Percentiles rank a stretch among this genome's conserved stretches.
Conservation (phyloP, 2,329 filamentous ascomycete species). For the Diaporthe velutina region DNA sequence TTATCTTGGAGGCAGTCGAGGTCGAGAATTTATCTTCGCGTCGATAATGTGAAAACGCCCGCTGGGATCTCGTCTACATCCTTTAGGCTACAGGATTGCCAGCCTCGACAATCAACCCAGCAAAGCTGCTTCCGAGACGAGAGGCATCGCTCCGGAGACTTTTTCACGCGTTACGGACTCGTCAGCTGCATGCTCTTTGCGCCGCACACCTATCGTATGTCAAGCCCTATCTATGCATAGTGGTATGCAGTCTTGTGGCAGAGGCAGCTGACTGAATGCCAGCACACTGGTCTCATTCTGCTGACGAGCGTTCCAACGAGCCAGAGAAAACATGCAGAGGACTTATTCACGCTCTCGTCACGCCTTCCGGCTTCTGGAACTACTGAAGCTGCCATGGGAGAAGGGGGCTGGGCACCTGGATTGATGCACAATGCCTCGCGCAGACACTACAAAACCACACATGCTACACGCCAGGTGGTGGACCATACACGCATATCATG, state of each 20-base stretch:
- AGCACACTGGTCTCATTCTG: neutral
- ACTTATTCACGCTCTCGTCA: neutral
- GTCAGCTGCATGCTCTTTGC: neutral
- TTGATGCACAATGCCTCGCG: neutral
- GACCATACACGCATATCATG: neutral
- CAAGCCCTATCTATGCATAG: neutral
- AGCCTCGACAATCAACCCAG: neutral
- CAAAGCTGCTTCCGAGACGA: neutral
- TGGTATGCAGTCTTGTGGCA: neutral
- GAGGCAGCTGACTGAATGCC: neutral
- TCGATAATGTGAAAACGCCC: neutral
- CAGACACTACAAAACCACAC: neutral
- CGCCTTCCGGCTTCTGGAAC: neutral
- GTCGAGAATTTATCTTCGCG: neutral
- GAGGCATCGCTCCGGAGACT: neutral
- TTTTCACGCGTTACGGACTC: neutral
- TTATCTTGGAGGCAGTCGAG: constrained; percentile 10
- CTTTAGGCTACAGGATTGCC: neutral
- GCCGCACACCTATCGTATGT: neutral
- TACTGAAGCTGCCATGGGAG: neutral
- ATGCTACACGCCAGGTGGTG: neutral
- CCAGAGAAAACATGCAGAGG: neutral
- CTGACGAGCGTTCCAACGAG: neutral
- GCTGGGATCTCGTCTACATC: neutral
- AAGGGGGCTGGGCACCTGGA: neutral